phyloP scores from a whole-genome alignment of 805 yeast genomes.

The Kluyveromyces nonfermentans region DNA sequence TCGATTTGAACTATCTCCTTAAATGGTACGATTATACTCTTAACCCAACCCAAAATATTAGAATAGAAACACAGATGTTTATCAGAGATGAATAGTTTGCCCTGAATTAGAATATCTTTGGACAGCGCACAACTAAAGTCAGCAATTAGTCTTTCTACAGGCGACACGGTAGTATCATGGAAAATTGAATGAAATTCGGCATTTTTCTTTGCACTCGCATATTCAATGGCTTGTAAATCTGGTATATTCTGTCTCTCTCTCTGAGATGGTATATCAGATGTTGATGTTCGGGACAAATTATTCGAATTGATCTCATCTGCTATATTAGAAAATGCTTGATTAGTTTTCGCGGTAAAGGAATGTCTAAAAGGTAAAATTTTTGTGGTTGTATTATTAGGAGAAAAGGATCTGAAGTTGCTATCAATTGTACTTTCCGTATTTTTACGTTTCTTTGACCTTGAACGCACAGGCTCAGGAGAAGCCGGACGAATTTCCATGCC shows the following conservation, averaged over 20 bases:
- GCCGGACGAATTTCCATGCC: not conserved
- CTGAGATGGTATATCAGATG: not conserved
- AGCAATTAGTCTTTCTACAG: conserved; percentile 44
- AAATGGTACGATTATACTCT: conserved; percentile 47
- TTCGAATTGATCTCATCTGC: not conserved
- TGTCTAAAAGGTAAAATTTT: conserved; percentile 1
- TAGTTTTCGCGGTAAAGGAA: not conserved
- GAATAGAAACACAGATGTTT: conserved; percentile 53
- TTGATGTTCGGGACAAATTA: not conserved
- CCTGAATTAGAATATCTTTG: conserved; percentile 58
- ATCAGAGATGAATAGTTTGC: conserved; percentile 50
- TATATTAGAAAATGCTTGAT: not conserved
- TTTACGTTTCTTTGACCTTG: not conserved
- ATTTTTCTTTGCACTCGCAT: conserved; percentile 44
- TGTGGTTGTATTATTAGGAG: not conserved
- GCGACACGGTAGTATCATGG: conserved; percentile 36
- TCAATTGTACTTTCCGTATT: not conserved
- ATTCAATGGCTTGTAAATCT: conserved; percentile 20
- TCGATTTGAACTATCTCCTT: conserved; percentile 55
- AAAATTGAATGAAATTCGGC: conserved; percentile 52
- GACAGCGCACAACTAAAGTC: conserved; percentile 60
- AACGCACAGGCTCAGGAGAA: not conserved
- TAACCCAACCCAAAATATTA: conserved; percentile 58
- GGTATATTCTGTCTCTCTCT: conserved; percentile 2
- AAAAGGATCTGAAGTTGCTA: not conserved